These are phyloP conservation scores for Phialophora macrospora DNA, from an alignment of 2,329 filamentous ascomycete genomes.

Conservation along the genomic window DNA sequence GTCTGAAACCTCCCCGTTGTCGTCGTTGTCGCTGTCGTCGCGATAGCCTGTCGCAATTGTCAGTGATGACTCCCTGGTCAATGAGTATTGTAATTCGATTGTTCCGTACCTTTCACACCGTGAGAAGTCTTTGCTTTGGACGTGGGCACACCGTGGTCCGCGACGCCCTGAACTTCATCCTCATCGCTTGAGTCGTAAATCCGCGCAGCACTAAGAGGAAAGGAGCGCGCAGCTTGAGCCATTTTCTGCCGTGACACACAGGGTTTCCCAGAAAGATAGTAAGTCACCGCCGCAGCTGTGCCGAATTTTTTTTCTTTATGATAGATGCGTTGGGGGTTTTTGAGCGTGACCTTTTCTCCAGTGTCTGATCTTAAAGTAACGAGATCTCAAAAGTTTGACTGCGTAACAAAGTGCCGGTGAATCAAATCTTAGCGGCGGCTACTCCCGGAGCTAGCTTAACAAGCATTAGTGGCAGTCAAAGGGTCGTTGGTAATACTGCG, in stretches of 20 bases:
- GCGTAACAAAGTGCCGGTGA: not conserved
- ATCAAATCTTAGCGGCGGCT: slow-evolving; percentile 3
- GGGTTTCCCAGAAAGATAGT: not conserved
- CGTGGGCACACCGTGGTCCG: slow-evolving; percentile 9
- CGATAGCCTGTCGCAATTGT: not conserved
- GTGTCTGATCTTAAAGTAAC: slow-evolving; percentile 1
- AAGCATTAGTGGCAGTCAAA: not conserved
- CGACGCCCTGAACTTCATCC: slow-evolving; percentile 8
- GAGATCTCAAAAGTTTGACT: slow-evolving; percentile 7
- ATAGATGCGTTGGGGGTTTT: not conserved
- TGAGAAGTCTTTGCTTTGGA: slow-evolving; percentile 12
- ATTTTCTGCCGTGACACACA: slow-evolving; percentile 18
- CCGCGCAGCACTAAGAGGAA: slow-evolving; percentile 31
- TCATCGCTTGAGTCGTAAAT: slow-evolving; percentile 36
- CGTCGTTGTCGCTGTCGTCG: not conserved
- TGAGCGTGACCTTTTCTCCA: not conserved
- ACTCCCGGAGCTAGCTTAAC: slow-evolving; percentile 16
- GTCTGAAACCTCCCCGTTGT: not conserved
- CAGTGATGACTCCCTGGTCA: not conserved
- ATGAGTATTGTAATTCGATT: not conserved
- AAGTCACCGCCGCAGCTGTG: not conserved
- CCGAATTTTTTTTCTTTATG: not conserved
- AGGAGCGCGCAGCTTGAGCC: slow-evolving; percentile 15
- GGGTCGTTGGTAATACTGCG: not conserved
- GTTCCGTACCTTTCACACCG: not conserved